Conservation (phyloP, 495 filamentous ascomycete genomes). For the Immersiella caudata region DNA sequence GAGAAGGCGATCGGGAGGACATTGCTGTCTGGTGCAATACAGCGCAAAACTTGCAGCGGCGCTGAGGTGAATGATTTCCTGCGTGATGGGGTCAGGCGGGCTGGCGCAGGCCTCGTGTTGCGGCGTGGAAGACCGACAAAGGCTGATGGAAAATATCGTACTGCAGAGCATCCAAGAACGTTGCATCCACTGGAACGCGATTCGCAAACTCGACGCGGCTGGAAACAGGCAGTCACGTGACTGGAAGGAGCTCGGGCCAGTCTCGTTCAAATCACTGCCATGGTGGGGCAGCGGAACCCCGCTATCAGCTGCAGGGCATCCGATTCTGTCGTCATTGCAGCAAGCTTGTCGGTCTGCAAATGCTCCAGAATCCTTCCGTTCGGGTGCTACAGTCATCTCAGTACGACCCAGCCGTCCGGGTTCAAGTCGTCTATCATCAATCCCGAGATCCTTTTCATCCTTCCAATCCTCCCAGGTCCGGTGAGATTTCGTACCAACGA, state of each 20-base stretch:
- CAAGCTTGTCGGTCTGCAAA: not conserved
- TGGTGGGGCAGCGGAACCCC: slow-evolving; percentile 2
- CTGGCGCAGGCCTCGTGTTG: not conserved
- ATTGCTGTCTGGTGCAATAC: slow-evolving; percentile 9
- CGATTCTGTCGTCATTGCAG: not conserved
- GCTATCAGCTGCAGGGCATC: not conserved
- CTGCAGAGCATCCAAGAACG: not conserved
- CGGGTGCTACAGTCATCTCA: not conserved
- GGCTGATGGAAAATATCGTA: not conserved
- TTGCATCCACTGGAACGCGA: slow-evolving; percentile 1
- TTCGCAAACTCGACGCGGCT: slow-evolving; percentile 8
- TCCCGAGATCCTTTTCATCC: not conserved
- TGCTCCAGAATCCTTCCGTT: slow-evolving; percentile 4
- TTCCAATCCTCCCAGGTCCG: not conserved
- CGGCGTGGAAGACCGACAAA: not conserved
- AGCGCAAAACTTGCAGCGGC: not conserved
- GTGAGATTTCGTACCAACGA: too few species aligned
- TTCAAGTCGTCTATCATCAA: not conserved
- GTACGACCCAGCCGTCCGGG: not conserved
- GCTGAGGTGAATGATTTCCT: not conserved
- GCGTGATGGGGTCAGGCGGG: not conserved
- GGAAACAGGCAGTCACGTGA: slow-evolving; percentile 16
- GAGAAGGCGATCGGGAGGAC: slow-evolving; percentile 21
- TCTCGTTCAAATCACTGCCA: not conserved
- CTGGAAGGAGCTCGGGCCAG: not conserved